Evolutionary conservation across 352 stramenopile species (phyloP), one percentile per base, ranked within the genome.

Genomic region (Globisporangium radiosum): DNA sequence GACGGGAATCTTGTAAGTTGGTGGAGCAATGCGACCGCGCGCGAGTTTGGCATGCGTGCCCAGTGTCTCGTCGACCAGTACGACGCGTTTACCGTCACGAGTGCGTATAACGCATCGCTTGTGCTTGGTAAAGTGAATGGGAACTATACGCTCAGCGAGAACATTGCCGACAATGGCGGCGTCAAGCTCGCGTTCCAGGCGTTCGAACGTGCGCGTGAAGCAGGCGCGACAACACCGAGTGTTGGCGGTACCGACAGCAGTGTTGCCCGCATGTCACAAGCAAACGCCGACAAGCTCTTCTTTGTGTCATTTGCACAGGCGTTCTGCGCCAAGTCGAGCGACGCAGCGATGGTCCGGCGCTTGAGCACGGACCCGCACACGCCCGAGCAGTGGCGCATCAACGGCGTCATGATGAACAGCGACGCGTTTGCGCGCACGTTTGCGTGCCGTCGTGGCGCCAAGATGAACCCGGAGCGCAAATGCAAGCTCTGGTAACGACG

Each of bases 1-100:
- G 65, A 89, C 39, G 95, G 95, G 9, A 97, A 97, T 52, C 77
- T 98, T 56, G 69, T 87, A 0, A 80, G 97, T 68, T 98, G 94
- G 94, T 98, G 95, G 92, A 96, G 81, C 25, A 70, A 88, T 36
- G 73, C 79, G 43, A 97, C 97, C 36, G 73, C 72, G 13, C 61
- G 65, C 8, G 77, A 94, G 50, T 98, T 96, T 54, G 56, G 65
- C 2, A 56, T 66, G 13, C 78, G 84, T 11, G 72, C 80, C 0
- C 44, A 74, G 43, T 94, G 82, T 58, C 71, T 94, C 15, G 69
- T 84, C 25, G 65, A 87, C 0, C 77, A 94, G 60, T 94, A 90
- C 59, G 51, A 59, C 17, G 52, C 25, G 13, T 91, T 85, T 52
- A 15, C 60, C 17, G 72, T 87, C 15, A 57, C 55, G 8, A 88